A percentile compares a stretch with the other conserved stretches of the same genome.
phyloP scores from a whole-genome alignment of 2,329 filamentous ascomycete species.

The Monilinia fructicola region DNA sequence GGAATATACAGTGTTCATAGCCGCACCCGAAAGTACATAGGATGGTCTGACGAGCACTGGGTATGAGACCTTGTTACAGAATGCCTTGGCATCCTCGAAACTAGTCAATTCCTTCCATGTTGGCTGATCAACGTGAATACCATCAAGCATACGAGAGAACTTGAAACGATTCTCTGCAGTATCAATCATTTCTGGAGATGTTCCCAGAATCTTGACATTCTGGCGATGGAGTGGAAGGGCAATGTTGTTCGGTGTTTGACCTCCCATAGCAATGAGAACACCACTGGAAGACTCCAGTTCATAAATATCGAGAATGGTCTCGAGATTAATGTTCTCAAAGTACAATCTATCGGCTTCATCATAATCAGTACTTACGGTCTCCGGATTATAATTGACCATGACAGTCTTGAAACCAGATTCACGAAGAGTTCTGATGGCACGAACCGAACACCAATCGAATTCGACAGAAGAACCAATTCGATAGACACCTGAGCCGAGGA shows the following conservation, averaged over 20 bases:
- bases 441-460: conserved; percentile 98
- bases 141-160: conserved; percentile 96
- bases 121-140: conserved; percentile 94
- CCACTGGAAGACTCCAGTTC: conserved; percentile 83
- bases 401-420: conserved; percentile 94
- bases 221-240: conserved; percentile 89
- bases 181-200: conserved; percentile 91
- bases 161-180: conserved; percentile 97
- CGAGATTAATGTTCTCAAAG: conserved; percentile 95
- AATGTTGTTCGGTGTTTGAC: conserved; percentile 96
- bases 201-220: conserved; percentile 88
- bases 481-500: conserved; percentile 94
- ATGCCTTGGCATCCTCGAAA: conserved; percentile 80
- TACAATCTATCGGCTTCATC: conserved; percentile 90
- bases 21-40: conserved; percentile 95
- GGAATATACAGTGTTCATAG: conserved; percentile 94
- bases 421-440: conserved; percentile 78
- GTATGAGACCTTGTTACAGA: conserved; percentile 82
- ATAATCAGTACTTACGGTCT: conserved; percentile 81
- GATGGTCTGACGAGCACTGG: conserved; percentile 91
- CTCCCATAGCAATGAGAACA: conserved; percentile 93
- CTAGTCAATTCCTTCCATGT: conserved; percentile 97
- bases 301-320: conserved; percentile 98
- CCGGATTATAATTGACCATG: conserved; percentile 74
- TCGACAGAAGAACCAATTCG: conserved; percentile 96